Evolutionary conservation across 176 grass and related monocot species (phyloP).

Genomic region (Miscanthus lutarioriparius): DNA sequence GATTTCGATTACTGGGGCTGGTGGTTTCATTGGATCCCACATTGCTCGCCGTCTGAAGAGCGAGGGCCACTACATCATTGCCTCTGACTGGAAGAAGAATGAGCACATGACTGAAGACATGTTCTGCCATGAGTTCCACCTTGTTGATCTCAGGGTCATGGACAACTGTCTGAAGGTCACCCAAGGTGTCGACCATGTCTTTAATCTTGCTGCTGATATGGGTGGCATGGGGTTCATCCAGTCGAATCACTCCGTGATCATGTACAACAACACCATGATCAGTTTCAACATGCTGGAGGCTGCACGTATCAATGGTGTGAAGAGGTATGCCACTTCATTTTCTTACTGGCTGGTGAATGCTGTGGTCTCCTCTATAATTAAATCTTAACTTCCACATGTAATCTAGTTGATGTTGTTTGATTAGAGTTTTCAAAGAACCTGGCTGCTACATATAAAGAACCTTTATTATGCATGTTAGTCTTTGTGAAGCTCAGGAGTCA

Average conservation of each 20-base stretch:
- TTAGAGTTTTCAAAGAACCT: conserved; percentile 5
- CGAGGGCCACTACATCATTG: conserved; percentile 78
- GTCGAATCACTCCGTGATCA: conserved; percentile 82
- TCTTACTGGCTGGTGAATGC: neutral
- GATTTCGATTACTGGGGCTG: conserved; percentile 83
- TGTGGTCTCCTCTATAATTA: neutral
- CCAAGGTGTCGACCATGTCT: conserved; percentile 63
- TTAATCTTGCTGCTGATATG: conserved; percentile 93
- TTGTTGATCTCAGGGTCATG: conserved; percentile 88
- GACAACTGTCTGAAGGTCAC: conserved; percentile 88
- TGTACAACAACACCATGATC: conserved; percentile 98
- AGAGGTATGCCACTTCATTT: conserved; percentile 50
- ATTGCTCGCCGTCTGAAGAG: conserved; percentile 80
- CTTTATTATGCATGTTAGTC: conserved; percentile 1
- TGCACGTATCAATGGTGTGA: conserved; percentile 73
- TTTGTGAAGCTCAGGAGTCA: neutral
- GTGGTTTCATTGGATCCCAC: conserved; percentile 86
- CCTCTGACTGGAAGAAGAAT: conserved; percentile 97
- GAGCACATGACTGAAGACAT: conserved; percentile 92
- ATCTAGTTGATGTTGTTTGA: neutral
- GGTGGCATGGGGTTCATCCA: conserved; percentile 94
- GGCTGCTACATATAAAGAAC: neutral
- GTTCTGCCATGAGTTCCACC: conserved; percentile 93
- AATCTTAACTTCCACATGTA: neutral
- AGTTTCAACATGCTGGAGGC: conserved; percentile 94